Percentiles rank a stretch among this genome's conserved stretches.
Evolutionary conservation across 2,329 filamentous ascomycete species (phyloP).

Genomic region (Ophiostoma perfectum): DNA sequence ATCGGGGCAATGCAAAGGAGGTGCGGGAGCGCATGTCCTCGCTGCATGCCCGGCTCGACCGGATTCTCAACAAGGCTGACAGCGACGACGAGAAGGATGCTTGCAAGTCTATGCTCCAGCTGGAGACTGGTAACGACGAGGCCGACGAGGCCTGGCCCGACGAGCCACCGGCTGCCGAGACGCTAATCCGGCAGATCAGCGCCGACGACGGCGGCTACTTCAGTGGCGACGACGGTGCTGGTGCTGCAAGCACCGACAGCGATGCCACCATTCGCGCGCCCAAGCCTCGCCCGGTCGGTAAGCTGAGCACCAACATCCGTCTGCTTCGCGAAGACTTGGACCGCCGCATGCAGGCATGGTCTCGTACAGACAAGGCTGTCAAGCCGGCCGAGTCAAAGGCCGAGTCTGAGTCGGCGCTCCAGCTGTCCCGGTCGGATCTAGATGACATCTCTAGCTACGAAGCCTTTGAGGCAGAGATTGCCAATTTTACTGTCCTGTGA

Average conservation of each 20-base stretch:
- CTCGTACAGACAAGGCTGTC: background rate
- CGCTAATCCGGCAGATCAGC: too few species aligned
- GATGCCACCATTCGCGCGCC: background rate
- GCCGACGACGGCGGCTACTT: background rate
- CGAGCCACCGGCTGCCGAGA: background rate
- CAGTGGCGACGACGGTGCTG: background rate
- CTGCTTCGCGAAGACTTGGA: conserved; percentile 21
- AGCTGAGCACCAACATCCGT: conserved; percentile 22
- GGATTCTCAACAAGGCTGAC: background rate
- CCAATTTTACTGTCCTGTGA: background rate
- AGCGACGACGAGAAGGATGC: background rate
- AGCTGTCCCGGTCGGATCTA: background rate
- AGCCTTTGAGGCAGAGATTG: background rate
- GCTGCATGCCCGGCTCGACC: conserved; percentile 7
- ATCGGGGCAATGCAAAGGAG: background rate
- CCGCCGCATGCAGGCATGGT: conserved; percentile 17
- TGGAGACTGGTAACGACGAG: background rate
- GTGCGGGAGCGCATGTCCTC: background rate
- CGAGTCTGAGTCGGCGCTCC: background rate
- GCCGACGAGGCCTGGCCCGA: conserved; percentile 14
- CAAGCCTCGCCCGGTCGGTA: background rate
- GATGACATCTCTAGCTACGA: background rate
- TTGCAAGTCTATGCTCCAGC: too few species aligned
- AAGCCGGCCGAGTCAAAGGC: background rate
- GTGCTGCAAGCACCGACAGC: too few species aligned